Evolutionary conservation across 177 flowering plant species (phyloP), one percentile per base, ranked within the genome.

Genomic region (Vitis hybrid): DNA sequence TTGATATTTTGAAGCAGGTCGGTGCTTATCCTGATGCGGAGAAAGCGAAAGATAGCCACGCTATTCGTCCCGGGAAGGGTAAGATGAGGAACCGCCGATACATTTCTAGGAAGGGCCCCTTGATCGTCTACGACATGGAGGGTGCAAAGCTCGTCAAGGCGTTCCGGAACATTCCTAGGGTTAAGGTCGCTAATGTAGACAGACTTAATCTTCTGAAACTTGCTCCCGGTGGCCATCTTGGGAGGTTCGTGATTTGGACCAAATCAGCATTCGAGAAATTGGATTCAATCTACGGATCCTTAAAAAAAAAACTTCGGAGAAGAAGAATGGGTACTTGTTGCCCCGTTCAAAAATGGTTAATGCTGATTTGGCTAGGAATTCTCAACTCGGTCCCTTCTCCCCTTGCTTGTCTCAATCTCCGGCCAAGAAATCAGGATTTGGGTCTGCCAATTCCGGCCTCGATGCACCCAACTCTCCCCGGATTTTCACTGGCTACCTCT

Each of bases 171-270:
- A 82, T 93, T 24, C 93, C 97, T 0, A 97, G 97, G 0, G 88
- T 93, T 9, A 97, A 93, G 35, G 70, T 93, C 6, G 83, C 82
- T 5, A 81, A 87, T 56, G 97, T 93, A 0, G 93, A 89, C 54
- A 77, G 97, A 24, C 84, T 93, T 12, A 91, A 90, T 32, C 77
- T 93, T 48, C 66, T 93, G 73, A 91, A 88, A 84, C 86, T 93
- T 0, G 97, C 98, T 4, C 97, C 97, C 11, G 98, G 98, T 72
- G 98, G 98, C n/a, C 98, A 93, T 65, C 80, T 91, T 0, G 98
- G 98, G 0, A 63, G 98, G 80, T 90, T 93, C 67, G 80, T 93
- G 24, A 78, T 93, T 41, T 93, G 97, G 98, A 93, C 97, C 9
- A 90, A 89, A 66, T 82, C 91, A 1, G 97, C 98, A 0, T 84